A percentile compares a stretch with the other conserved stretches of the same genome.
Evolutionary conservation across 148 eudicot genomes (phyloP).

Genomic region (Arbutus unedo): DNA sequence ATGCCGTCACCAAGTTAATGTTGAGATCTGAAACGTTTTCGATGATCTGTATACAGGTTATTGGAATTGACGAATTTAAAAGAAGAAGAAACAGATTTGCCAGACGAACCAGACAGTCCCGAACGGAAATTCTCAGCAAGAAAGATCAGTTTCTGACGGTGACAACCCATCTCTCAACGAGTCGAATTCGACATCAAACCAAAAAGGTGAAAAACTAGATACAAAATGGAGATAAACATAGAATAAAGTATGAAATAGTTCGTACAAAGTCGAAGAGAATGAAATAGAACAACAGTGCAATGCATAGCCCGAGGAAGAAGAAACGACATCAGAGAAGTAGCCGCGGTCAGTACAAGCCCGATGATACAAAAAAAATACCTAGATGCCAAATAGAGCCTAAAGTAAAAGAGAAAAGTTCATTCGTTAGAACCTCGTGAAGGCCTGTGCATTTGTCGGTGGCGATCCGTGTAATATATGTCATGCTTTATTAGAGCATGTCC

Average conservation of each 20-base stretch:
- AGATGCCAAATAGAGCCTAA: too few species aligned
- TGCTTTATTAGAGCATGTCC: too few species aligned
- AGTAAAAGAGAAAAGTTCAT: too few species aligned
- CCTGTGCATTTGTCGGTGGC: too few species aligned
- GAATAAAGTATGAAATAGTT: slow-evolving; percentile 6
- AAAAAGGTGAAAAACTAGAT: slow-evolving; percentile 14
- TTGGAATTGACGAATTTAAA: slow-evolving; percentile 27
- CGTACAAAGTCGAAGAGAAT: background rate
- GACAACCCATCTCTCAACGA: slow-evolving; percentile 45
- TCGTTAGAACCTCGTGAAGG: too few species aligned
- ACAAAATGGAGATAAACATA: slow-evolving; percentile 2
- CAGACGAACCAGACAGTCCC: slow-evolving; percentile 20
- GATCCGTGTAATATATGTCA: too few species aligned
- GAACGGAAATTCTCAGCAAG: slow-evolving; percentile 23
- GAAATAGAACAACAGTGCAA: too few species aligned
- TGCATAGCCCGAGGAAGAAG: slow-evolving; percentile 17
- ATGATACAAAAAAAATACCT: slow-evolving; percentile 32
- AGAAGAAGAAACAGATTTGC: slow-evolving; percentile 30
- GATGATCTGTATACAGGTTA: slow-evolving; percentile 26
- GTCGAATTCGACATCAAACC: slow-evolving; percentile 35
- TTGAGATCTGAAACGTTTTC: slow-evolving; percentile 34
- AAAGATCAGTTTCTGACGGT: slow-evolving; percentile 3
- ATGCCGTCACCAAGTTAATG: slow-evolving; percentile 31
- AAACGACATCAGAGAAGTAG: slow-evolving; percentile 28
- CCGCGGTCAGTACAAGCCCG: slow-evolving; percentile 23